Conservation (phyloP, 139 green algal genomes). For the Picochlorum sp. region DNA sequence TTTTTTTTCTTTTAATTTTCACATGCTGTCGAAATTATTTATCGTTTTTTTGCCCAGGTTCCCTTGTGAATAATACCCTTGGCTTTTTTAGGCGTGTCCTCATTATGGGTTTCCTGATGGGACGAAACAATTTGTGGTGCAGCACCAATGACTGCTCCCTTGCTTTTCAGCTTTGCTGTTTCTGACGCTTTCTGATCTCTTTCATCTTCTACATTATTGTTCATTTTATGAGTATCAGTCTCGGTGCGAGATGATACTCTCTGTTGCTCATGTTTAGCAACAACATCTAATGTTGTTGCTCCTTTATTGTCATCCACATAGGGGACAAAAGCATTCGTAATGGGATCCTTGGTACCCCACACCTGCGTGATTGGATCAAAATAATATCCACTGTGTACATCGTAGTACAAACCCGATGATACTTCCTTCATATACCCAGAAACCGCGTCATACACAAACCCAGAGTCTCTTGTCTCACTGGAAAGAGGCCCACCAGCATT, state of each 20-base stretch:
- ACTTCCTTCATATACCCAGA: conserved; percentile 56
- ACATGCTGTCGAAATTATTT: no score
- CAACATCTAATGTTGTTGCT: no score
- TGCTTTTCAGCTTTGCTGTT: no score
- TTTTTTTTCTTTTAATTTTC: no score
- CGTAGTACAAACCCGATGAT: conserved; percentile 50
- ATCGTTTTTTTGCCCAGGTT: conserved; percentile 21
- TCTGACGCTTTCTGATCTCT: no score
- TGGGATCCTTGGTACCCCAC: conserved; percentile 41
- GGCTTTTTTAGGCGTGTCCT: conserved; percentile 7
- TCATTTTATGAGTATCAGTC: not conserved
- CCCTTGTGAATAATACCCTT: conserved; percentile 32
- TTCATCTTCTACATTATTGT: no score
- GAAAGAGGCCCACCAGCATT: conserved; percentile 4
- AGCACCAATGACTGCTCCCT: not conserved
- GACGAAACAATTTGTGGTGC: not conserved
- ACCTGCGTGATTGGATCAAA: conserved; percentile 37
- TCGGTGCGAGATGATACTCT: not conserved
- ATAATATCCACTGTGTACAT: conserved; percentile 51
- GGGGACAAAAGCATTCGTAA: not conserved
- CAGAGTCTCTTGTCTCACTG: conserved; percentile 5
- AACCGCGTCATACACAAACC: conserved; percentile 40
- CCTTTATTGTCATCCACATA: not conserved
- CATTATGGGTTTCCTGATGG: not conserved
- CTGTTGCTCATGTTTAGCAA: no score